phyloP scores from a whole-genome alignment of 305 asterid species.

The Fraxinus paxiana region DNA sequence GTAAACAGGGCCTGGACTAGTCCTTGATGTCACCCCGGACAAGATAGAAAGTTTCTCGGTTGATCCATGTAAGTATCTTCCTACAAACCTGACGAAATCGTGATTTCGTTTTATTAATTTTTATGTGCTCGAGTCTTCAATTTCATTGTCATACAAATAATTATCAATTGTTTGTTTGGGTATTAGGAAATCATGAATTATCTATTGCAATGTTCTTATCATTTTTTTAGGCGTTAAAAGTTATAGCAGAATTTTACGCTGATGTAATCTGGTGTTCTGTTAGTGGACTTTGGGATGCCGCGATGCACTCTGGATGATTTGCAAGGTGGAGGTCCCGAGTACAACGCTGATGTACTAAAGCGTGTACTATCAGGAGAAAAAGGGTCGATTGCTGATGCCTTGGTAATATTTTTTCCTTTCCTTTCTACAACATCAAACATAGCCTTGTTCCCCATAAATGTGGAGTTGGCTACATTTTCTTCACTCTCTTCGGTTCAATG shows the following conservation, averaged over 20 bases:
- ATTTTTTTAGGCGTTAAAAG: neutral
- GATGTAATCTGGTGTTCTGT: slow-evolving; percentile 1
- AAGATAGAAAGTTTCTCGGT: slow-evolving; percentile 64
- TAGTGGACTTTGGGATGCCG: slow-evolving; percentile 88
- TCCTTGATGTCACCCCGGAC: slow-evolving; percentile 68
- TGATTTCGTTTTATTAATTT: neutral
- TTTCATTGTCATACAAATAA: neutral
- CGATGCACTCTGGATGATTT: slow-evolving; percentile 76
- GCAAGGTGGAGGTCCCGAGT: slow-evolving; percentile 80
- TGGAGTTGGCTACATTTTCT: neutral
- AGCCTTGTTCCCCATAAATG: neutral
- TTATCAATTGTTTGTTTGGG: neutral
- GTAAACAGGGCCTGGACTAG: slow-evolving; percentile 73
- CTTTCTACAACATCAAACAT: neutral
- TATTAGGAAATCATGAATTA: neutral
- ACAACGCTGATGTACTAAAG: slow-evolving; percentile 66
- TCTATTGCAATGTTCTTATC: neutral
- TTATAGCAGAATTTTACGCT: neutral
- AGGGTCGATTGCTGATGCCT: slow-evolving; percentile 80
- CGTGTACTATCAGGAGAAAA: slow-evolving; percentile 72
- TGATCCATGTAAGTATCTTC: slow-evolving; percentile 68
- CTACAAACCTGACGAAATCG: neutral
- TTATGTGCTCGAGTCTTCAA: neutral
- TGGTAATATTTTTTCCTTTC: slow-evolving; percentile 40
- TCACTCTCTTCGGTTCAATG: neutral